Evolutionary conservation across 441 rosid genomes (phyloP).

Genomic region (Hypseocharis bilobata): DNA sequence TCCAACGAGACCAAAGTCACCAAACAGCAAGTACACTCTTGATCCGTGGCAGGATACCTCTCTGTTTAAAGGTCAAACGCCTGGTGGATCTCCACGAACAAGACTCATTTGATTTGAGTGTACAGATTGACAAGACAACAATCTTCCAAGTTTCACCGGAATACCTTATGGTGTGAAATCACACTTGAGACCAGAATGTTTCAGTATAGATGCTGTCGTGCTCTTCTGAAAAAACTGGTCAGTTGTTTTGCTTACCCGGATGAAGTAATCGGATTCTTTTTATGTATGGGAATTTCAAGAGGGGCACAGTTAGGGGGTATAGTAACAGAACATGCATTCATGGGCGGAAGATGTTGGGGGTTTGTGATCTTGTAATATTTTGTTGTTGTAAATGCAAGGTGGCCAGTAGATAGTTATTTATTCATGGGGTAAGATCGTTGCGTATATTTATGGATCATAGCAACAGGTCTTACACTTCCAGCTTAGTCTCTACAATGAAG

Average conservation of each 20-base stretch:
- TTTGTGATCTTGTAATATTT: conserved; percentile 18
- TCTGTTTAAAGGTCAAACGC: conserved; percentile 38
- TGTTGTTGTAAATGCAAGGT: conserved; percentile 33
- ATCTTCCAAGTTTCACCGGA: conserved; percentile 11
- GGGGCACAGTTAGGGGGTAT: neutral
- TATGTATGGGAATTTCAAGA: neutral
- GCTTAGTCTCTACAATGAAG: too few species aligned
- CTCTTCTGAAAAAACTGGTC: neutral
- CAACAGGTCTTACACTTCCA: too few species aligned
- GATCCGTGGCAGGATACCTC: conserved; percentile 45
- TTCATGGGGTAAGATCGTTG: too few species aligned
- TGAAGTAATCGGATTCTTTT: conserved; percentile 3
- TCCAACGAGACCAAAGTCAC: conserved; percentile 40
- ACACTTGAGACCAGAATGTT: too few species aligned
- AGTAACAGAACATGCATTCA: neutral
- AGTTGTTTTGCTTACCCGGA: neutral
- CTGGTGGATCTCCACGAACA: conserved; percentile 48
- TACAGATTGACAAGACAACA: conserved; percentile 23
- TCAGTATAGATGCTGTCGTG: too few species aligned
- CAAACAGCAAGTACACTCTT: conserved; percentile 18
- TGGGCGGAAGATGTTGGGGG: conserved; percentile 9
- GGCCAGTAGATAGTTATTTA: neutral
- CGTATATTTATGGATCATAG: neutral
- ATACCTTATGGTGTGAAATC: neutral
- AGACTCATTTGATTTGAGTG: conserved; percentile 43